Percentiles rank a stretch among this genome's conserved stretches.
These are phyloP conservation scores for Penicillium crustosum DNA, from an alignment of 2,329 filamentous ascomycete genomes.

Conservation along the genomic window DNA sequence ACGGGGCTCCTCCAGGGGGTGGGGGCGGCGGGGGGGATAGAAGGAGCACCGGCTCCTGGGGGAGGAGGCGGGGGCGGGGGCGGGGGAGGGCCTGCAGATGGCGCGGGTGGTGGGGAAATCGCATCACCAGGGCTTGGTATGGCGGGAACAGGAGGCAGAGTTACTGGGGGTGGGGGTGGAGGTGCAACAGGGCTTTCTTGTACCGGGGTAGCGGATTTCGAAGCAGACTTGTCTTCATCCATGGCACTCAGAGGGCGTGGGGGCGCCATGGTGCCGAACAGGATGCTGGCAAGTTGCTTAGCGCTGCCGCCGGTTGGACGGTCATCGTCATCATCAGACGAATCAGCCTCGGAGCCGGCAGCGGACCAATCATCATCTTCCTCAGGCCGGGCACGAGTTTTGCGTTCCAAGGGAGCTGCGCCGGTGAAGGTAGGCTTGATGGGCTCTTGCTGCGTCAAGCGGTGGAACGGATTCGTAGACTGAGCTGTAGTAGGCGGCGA, in stretches of 20 bases:
- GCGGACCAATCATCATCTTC: constrained; percentile 77
- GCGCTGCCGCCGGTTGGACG: constrained; percentile 78
- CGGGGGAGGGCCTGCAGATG: constrained; percentile 32
- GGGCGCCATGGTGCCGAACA: constrained; percentile 96
- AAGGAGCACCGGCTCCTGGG: constrained; percentile 38
- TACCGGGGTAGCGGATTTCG: constrained; percentile 48
- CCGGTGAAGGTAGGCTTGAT: constrained; percentile 53
- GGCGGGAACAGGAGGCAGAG: constrained; percentile 29
- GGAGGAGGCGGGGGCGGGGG: constrained; percentile 41
- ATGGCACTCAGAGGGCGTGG: constrained; percentile 83
- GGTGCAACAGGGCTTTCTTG: constrained; percentile 42
- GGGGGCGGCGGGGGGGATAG: constrained; percentile 48
- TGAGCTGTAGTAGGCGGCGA: constrained; percentile 53
- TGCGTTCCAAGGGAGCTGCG: constrained; percentile 48
- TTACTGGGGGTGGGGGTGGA: constrained; percentile 52
- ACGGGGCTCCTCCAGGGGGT: constrained; percentile 31
- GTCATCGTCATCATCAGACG: constrained; percentile 69
- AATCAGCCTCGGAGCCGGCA: constrained; percentile 74
- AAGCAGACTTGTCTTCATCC: constrained; percentile 62
- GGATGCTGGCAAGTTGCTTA: constrained; percentile 86
- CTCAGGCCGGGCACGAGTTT: constrained; percentile 58
- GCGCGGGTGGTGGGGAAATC: constrained; percentile 31
- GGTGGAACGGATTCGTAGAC: constrained; percentile 96
- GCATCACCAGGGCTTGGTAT: constrained; percentile 27
- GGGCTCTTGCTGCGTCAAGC: constrained; percentile 63